Conservation (phyloP, 306 rosid species). For the Crataegus laevigata region DNA sequence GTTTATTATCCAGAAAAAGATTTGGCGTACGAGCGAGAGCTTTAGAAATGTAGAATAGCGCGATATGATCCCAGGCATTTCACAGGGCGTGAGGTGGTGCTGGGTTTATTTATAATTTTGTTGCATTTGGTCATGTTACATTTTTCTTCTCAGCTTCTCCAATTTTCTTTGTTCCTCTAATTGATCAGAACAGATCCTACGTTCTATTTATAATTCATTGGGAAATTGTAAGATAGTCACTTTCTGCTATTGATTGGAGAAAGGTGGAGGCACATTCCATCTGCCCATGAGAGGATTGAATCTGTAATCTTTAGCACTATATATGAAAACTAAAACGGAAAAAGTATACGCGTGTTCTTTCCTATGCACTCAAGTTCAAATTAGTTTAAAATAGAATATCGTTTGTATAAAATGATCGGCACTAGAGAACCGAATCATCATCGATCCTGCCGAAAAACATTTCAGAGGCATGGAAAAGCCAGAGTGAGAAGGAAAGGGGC, state of each 20-base stretch:
- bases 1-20: constrained; percentile 71
- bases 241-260: background rate
- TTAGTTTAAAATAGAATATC: too few species aligned
- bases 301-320: background rate
- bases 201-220: constrained; percentile 6
- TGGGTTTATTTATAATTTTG: constrained; percentile 22
- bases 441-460: too few species aligned
- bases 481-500: too few species aligned
- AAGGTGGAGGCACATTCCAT: background rate
- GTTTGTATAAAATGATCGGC: too few species aligned
- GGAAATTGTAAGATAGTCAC: constrained; percentile 19
- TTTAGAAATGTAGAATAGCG: constrained; percentile 59
- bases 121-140: constrained; percentile 6
- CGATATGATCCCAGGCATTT: background rate
- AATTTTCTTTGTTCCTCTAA: constrained; percentile 7
- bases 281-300: background rate
- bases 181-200: background rate
- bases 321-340: background rate
- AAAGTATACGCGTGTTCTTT: background rate
- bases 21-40: constrained; percentile 88
- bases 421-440: too few species aligned
- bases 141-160: background rate
- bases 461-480: too few species aligned
- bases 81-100: background rate
- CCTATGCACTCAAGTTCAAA: background rate